These are phyloP conservation scores for Aspergillus panamensis DNA, from an alignment of 495 filamentous ascomycete species.

Conservation along the genomic window DNA sequence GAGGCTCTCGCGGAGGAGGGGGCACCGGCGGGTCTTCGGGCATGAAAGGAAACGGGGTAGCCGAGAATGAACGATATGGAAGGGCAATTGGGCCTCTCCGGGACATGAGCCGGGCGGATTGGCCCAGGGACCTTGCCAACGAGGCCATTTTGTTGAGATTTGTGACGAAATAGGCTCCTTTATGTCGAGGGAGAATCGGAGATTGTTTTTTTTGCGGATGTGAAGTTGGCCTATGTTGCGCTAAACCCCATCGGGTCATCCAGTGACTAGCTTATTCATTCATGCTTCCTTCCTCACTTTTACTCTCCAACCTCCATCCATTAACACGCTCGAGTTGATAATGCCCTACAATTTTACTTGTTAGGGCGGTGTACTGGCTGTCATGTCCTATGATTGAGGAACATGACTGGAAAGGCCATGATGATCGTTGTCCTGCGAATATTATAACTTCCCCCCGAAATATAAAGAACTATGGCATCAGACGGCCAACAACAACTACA, in stretches of 20 bases:
- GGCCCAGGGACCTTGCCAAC: constrained; percentile 39
- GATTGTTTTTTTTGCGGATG: constrained; percentile 24
- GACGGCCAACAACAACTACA: constrained; percentile 4
- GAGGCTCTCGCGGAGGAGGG: constrained; percentile 31
- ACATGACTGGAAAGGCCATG: neutral
- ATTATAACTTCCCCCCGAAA: neutral
- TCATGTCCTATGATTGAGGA: neutral
- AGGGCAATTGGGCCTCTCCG: constrained; percentile 28
- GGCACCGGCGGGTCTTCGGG: constrained; percentile 38
- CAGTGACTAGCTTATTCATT: constrained; percentile 1
- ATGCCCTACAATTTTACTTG: neutral
- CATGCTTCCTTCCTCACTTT: neutral
- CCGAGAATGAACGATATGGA: constrained; percentile 39
- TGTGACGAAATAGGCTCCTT: constrained; percentile 7
- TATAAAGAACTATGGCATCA: constrained; percentile 8
- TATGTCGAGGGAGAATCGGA: constrained; percentile 22
- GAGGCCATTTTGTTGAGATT: constrained; percentile 37
- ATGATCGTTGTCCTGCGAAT: neutral
- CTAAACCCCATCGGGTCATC: constrained; percentile 22
- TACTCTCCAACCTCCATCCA: neutral
- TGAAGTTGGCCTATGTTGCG: constrained; percentile 13
- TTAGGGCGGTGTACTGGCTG: neutral
- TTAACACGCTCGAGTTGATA: neutral
- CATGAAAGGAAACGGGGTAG: constrained; percentile 34
- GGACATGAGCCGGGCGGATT: constrained; percentile 31